phyloP scores from a whole-genome alignment of 2,329 filamentous ascomycete genomes.

The Aureobasidium sp. region DNA sequence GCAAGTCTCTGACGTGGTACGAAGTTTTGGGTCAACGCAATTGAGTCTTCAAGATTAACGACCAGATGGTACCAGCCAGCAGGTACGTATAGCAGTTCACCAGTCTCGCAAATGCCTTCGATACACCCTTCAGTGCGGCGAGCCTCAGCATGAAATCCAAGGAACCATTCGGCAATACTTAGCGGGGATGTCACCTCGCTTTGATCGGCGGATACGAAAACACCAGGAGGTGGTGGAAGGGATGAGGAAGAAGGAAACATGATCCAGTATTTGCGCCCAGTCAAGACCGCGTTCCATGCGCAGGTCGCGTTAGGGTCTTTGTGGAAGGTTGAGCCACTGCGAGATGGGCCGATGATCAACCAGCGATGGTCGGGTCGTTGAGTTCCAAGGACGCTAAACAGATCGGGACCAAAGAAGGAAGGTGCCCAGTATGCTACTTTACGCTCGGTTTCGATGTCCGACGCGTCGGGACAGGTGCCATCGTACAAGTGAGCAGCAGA shows the following conservation, averaged over 20 bases:
- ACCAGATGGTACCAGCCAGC: slow-evolving; percentile 97
- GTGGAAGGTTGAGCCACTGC: slow-evolving; percentile 91
- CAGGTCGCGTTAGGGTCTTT: slow-evolving; percentile 67
- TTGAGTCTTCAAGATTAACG: slow-evolving; percentile 74
- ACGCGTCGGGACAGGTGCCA: background rate
- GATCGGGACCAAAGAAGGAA: slow-evolving; percentile 74
- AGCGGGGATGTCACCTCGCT: slow-evolving; percentile 90
- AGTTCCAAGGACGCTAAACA: slow-evolving; percentile 70
- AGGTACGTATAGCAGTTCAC: slow-evolving; percentile 87
- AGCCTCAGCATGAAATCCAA: slow-evolving; percentile 81
- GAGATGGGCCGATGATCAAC: slow-evolving; percentile 82
- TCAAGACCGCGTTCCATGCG: slow-evolving; percentile 91
- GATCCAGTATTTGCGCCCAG: slow-evolving; percentile 94
- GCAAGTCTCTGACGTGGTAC: slow-evolving; percentile 68
- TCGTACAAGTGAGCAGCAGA: slow-evolving; percentile 15
- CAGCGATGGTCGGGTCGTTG: slow-evolving; percentile 83
- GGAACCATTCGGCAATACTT: slow-evolving; percentile 93
- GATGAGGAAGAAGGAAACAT: slow-evolving; percentile 75
- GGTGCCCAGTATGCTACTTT: slow-evolving; percentile 67
- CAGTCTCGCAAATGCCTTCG: slow-evolving; percentile 76
- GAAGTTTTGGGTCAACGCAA: slow-evolving; percentile 93
- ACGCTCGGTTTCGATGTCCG: slow-evolving; percentile 26
- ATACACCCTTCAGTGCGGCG: slow-evolving; percentile 66
- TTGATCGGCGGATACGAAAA: slow-evolving; percentile 81
- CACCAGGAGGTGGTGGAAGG: slow-evolving; percentile 68